Conservation (phyloP, 75 land plant genomes). For the Picea sitchensis region DNA sequence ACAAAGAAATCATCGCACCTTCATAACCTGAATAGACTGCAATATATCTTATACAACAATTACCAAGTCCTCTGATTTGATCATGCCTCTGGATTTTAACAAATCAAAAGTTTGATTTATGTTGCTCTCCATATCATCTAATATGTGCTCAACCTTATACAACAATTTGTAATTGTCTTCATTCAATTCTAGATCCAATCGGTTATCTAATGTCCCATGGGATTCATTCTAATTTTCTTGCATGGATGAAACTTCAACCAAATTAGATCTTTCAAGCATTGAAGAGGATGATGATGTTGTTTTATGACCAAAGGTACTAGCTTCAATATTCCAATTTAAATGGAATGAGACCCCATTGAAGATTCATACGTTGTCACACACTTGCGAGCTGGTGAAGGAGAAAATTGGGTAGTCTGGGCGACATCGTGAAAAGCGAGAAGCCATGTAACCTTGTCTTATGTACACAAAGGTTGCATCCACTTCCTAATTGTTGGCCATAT, state of each 20-base stretch:
- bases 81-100: slow-evolving; percentile 48
- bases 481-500: slow-evolving; percentile 73
- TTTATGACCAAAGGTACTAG: neutral
- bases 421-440: slow-evolving; percentile 57
- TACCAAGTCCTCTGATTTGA: slow-evolving; percentile 51
- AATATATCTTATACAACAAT: slow-evolving; percentile 61
- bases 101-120: slow-evolving; percentile 41
- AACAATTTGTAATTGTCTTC: neutral
- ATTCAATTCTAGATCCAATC: neutral
- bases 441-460: slow-evolving; percentile 65
- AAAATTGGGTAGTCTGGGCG: slow-evolving; percentile 72
- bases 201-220: neutral
- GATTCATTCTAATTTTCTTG: neutral
- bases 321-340: slow-evolving; percentile 23
- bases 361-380: slow-evolving; percentile 48
- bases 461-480: slow-evolving; percentile 83
- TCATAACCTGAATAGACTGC: slow-evolving; percentile 58
- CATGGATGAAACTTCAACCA: neutral
- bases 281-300: neutral
- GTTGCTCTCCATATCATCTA: slow-evolving; percentile 67
- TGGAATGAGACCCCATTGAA: slow-evolving; percentile 78
- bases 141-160: slow-evolving; percentile 8
- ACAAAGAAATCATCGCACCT: slow-evolving; percentile 1
- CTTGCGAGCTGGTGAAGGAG: slow-evolving; percentile 53
- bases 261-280: neutral